Evolutionary conservation across 2,329 filamentous ascomycete genomes (phyloP), one percentile per base, ranked within the genome.

Genomic region (Colletotrichum scovillei): DNA sequence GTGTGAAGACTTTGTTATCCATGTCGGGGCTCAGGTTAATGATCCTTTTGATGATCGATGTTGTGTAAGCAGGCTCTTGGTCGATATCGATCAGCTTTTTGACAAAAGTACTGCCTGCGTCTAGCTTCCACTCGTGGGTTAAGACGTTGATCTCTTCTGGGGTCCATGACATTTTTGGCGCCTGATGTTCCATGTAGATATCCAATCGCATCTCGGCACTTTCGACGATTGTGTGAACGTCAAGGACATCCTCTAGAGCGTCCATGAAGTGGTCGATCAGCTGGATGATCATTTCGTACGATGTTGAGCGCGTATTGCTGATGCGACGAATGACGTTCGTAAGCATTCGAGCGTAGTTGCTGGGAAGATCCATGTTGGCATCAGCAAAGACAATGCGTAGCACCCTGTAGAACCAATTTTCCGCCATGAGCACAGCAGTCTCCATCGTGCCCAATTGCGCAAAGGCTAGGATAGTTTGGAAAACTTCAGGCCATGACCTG

Each of bases 401-500:
- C 32, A 90, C 85, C 75, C 86, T 90, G 53, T 84, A 79, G 24
- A 95, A 83, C 76, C 91, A 93, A 28, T 89, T 88, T 38, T 87
- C 84, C 12, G 90, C 88, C 28, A 95, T 84, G 28, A 95, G 84
- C 6, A 88, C 79, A 2, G 85, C 84, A 24, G 88, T 85, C 79
- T 94, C 92, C 5, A 86, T 80, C 3, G 85, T 81, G 1, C 93
- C 92, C 67, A 94, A 81, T 58, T 84, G 86, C 16, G 91, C 90
- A 78, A 95, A 92, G n/a, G 84, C 84, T n/a, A 88, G 79, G 74
- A 95, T 85, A n/a, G 93, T 87, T 14, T 89, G 88, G 79, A 96
- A 96, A 71, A 92, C 92, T 77, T 96, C 93, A 55, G 92, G 89
- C 94, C 94, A 97, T 3, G 93, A 89, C 69, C 91, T 89, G 32